phyloP scores from a whole-genome alignment of 176 grass and related monocot species.

The Zizania latifolia region DNA sequence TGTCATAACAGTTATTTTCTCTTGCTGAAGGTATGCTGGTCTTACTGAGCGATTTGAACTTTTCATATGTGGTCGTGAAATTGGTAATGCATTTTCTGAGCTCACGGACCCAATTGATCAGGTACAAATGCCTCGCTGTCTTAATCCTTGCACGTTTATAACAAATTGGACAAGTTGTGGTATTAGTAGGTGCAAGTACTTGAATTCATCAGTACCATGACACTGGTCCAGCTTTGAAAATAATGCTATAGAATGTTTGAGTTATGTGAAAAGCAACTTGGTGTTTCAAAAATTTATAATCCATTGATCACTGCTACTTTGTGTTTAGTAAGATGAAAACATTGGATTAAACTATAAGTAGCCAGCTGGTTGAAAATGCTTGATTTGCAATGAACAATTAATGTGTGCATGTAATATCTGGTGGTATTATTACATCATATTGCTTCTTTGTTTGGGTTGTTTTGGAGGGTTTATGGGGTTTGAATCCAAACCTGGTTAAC shows the following conservation, averaged over 20 bases:
- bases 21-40: conserved; percentile 49
- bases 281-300: not conserved
- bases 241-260: not conserved
- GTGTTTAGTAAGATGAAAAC: not conserved
- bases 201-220: not conserved
- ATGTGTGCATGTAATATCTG: not conserved
- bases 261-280: not conserved
- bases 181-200: not conserved
- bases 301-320: not conserved
- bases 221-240: not conserved
- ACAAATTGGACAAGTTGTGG: not conserved
- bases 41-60: conserved; percentile 96
- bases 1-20: conserved; percentile 8
- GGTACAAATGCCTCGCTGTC: conserved; percentile 34
- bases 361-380: not conserved
- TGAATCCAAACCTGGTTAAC: not conserved
- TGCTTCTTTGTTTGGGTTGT: not conserved
- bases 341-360: conserved; percentile 14
- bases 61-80: conserved; percentile 91
- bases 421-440: not conserved
- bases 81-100: conserved; percentile 99
- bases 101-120: conserved; percentile 98
- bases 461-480: not conserved
- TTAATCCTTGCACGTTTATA: not conserved
- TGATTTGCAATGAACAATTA: not conserved